Evolutionary conservation across 176 grass and related monocot genomes (phyloP), one percentile per base, ranked within the genome.

Genomic region (Oryza australiensis): DNA sequence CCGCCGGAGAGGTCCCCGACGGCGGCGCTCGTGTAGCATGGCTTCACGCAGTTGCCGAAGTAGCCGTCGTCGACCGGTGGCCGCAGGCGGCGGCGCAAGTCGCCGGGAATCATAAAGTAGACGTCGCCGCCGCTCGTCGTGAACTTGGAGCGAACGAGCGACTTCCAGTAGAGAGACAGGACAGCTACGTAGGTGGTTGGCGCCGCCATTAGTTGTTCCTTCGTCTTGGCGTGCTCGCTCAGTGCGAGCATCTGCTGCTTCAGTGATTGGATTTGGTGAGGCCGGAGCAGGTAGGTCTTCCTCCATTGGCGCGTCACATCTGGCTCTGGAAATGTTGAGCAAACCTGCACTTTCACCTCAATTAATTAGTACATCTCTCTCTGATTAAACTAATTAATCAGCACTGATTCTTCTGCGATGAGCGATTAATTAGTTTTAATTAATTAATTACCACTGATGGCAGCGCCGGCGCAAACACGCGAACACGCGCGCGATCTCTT

Each of bases 1-100:
- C 7, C 48, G 15, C 9, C 38, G 18, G 78, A 37, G 10, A 93
- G 68, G 11, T 89, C 84, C 0, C 30, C 27, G 0, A 26, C 65
- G 0, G 10, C 0, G 11, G 67, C 74, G 34, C 22, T 3, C 1
- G 23, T 27, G 32, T 78, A 27, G 84, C 80, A 84, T n/a, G 14
- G 8, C 42, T 16, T 70, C 0, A 93, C 0, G 75, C 84, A 93
- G 43, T 93, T 90, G 12, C 87, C 81, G 16, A 90, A 93, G 70
- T 85, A 93, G 23, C 67, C 29, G 22, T 64, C 48, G 18, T 69
- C 72, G 0, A 82, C 4, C 8, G 73, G 43, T 0, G 77, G 73
- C 2, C 66, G 12, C 5, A 90, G 62, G 28, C 70, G 67, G 42
- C 60, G 64, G 5, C 77, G 82, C 34, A 55, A 13, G 65, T 93